Evolutionary conservation across 2,329 filamentous ascomycete genomes (phyloP).

Genomic region (Penicillium sp.): DNA sequence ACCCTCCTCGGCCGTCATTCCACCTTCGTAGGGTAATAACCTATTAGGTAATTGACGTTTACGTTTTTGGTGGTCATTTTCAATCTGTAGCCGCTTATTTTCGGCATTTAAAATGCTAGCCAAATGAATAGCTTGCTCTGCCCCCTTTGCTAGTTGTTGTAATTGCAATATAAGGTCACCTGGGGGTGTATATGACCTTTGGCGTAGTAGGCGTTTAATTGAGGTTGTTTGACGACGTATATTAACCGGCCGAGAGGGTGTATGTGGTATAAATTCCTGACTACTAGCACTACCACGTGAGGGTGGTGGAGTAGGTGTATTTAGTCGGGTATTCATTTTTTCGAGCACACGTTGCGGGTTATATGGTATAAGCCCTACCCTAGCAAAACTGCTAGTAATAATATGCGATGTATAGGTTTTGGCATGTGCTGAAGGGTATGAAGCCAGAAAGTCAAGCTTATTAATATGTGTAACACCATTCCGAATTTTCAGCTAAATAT

Average conservation of each 20-base stretch:
- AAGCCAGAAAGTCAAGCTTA: background rate
- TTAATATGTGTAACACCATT: background rate
- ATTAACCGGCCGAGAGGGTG: background rate
- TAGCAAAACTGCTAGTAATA: background rate
- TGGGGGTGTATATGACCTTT: no score
- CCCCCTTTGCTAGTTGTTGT: no score
- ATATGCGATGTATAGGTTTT: background rate
- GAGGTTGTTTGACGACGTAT: background rate
- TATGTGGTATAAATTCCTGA: background rate
- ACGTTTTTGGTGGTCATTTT: no score
- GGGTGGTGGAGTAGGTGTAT: background rate
- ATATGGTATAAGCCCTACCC: background rate
- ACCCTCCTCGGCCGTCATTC: no score
- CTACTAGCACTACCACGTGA: background rate
- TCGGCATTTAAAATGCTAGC: no score
- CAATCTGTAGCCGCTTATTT: no score
- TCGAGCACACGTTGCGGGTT: background rate
- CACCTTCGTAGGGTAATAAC: no score
- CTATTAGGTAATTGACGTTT: no score
- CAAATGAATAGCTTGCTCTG: no score
- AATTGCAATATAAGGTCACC: no score
- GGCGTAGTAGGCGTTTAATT: background rate
- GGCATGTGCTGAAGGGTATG: background rate
- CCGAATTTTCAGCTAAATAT: background rate
- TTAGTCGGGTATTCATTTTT: background rate